These are phyloP conservation scores for Paramecium primaurelia DNA, from an alignment of 73 alveolate species.

Conservation along the genomic window DNA sequence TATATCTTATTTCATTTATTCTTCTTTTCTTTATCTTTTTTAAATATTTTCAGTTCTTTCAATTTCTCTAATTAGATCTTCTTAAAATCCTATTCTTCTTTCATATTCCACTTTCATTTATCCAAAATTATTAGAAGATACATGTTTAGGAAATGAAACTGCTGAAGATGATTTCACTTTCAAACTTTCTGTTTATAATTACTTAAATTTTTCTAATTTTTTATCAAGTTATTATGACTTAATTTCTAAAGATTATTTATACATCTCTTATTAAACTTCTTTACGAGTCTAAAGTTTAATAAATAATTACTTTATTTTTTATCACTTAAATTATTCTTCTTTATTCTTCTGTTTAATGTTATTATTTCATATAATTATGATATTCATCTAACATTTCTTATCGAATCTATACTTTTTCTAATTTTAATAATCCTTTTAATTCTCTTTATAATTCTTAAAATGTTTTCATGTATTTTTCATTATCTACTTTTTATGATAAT, in stretches of 20 bases:
- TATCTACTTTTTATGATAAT: background rate
- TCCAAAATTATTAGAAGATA: background rate
- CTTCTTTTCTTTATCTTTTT: constrained; percentile 4
- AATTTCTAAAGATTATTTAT: background rate
- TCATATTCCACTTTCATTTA: constrained; percentile 7
- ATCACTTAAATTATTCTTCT: background rate
- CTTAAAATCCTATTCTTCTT: constrained; percentile 22
- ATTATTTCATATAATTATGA: background rate
- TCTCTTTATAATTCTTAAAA: constrained; percentile 19
- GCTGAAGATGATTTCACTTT: background rate
- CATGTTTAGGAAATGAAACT: background rate
- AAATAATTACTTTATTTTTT: background rate
- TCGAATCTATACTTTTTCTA: constrained; percentile 2
- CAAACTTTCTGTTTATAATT: background rate
- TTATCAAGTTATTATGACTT: background rate
- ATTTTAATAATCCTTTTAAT: background rate
- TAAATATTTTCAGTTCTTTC: constrained; percentile 26
- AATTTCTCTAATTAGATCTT: background rate
- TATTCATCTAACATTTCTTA: background rate
- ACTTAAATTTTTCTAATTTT: background rate
- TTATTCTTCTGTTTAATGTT: background rate
- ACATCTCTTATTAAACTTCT: background rate
- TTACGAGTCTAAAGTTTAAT: background rate
- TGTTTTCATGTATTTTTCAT: background rate
- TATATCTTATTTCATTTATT: background rate